These are phyloP conservation scores for Fusarium foetens DNA, from an alignment of 2,329 filamentous ascomycete species.

Conservation along the genomic window DNA sequence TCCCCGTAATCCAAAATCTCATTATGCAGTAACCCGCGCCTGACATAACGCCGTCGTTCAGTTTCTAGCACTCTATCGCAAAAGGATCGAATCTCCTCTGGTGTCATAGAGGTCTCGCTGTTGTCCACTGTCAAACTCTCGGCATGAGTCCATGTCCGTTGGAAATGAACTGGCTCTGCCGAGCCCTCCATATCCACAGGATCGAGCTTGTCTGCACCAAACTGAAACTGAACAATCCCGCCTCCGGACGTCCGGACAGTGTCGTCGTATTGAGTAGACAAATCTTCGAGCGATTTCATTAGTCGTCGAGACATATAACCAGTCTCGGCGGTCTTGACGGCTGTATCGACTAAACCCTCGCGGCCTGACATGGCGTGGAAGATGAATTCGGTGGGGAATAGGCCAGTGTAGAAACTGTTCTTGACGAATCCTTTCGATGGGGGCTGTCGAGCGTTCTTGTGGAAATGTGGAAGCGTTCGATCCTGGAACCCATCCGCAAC, in stretches of 20 bases:
- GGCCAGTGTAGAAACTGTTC: slow-evolving; percentile 95
- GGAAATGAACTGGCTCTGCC: slow-evolving; percentile 91
- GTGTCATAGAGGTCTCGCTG: slow-evolving; percentile 75
- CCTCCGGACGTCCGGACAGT: slow-evolving; percentile 92
- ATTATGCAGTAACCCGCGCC: not conserved
- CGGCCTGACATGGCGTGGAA: slow-evolving; percentile 99
- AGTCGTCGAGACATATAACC: slow-evolving; percentile 98
- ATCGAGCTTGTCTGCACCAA: slow-evolving; percentile 94
- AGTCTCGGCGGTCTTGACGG: slow-evolving; percentile 98
- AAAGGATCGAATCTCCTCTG: slow-evolving; percentile 75
- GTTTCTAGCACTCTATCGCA: slow-evolving; percentile 74
- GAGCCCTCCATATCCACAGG: slow-evolving; percentile 98
- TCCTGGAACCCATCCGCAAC: slow-evolving; percentile 97
- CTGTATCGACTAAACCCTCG: slow-evolving; percentile 98
- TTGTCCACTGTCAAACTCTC: slow-evolving; percentile 84
- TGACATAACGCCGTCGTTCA: slow-evolving; percentile 57
- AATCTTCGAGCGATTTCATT: slow-evolving; percentile 97
- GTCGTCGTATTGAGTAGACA: slow-evolving; percentile 92
- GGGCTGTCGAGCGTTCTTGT: slow-evolving; percentile 91
- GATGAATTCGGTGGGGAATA: slow-evolving; percentile 91
- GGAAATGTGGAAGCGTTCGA: slow-evolving; percentile 92
- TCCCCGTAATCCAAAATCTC: slow-evolving; percentile 75
- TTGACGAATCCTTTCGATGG: slow-evolving; percentile 95
- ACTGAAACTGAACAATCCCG: slow-evolving; percentile 95
- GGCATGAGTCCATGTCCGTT: slow-evolving; percentile 86